phyloP scores from a whole-genome alignment of 2,329 filamentous ascomycete genomes.

The Cladosporium sphaerospermum region DNA sequence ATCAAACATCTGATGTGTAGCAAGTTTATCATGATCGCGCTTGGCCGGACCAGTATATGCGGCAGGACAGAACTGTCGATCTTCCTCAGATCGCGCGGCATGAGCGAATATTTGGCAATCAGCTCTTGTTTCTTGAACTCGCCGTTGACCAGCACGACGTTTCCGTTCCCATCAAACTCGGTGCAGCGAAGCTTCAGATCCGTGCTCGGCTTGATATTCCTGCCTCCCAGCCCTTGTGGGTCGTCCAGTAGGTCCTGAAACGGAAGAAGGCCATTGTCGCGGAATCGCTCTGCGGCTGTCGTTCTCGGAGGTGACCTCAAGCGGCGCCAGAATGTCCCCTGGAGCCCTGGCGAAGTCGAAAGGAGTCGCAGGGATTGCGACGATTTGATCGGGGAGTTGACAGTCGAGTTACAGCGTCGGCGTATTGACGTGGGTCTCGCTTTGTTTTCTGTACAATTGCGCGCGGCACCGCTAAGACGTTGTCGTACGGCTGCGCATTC shows the following conservation, averaged over 20 bases:
- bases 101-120: constrained; percentile 89
- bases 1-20: constrained; percentile 95
- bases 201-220: constrained; percentile 71
- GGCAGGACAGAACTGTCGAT: constrained; percentile 95
- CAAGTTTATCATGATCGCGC: constrained; percentile 88
- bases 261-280: constrained; percentile 54
- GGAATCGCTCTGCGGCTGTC: constrained; percentile 22
- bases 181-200: constrained; percentile 87
- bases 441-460: background rate
- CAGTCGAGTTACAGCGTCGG: background rate
- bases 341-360: constrained; percentile 14
- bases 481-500: background rate
- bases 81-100: constrained; percentile 92
- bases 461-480: background rate
- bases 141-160: constrained; percentile 85
- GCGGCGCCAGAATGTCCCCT: constrained; percentile 16
- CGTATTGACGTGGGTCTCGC: background rate
- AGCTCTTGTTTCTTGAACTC: constrained; percentile 98
- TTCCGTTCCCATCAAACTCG: constrained; percentile 86
- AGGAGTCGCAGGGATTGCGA: constrained; percentile 15
- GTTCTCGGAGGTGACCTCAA: constrained; percentile 17
- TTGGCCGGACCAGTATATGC: constrained; percentile 88
- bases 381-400: background rate
- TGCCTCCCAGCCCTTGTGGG: constrained; percentile 53
- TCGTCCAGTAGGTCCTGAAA: constrained; percentile 51